Evolutionary conservation across 768 basidiomycete genomes (phyloP), one percentile per base, ranked within the genome.

Genomic region (Psilocybe cubensis): DNA sequence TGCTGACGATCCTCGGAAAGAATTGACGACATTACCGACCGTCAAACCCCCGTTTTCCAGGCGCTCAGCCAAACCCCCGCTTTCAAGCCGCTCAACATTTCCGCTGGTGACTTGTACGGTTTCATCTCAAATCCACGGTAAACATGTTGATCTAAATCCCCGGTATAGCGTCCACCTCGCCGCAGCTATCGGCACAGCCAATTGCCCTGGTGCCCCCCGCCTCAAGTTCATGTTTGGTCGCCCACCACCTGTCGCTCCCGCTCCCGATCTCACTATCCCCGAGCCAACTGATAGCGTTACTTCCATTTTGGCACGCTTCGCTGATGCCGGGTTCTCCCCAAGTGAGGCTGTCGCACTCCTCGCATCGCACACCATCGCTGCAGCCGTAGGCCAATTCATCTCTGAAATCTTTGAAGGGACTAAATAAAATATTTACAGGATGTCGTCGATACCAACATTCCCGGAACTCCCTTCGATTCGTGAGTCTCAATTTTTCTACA

Each of bases 121-220:
- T 44, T 5, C 11, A n/a, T 27, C 11, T n/a, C 12, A 12, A 14
- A 23, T 31, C 23, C 4, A 48, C 3, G 41, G 27, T n/a, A 6
- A 17, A 20, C 33, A 17, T 35, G 21, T 17, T 17, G 7, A n/a
- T 38, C 33, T 50, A 21, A 3, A 25, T 17, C 27, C n/a, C 11
- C 28, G 4, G 20, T 21, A 5, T 7, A 68, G 67, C 31, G 57
- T 68, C 20, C 67, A 68, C 41, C 61, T 68, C 14, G 67, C 67
- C 28, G 65, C 60, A 12, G 67, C 67, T 8, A 69, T 74, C 47
- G 69, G 69, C 21, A 62, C 66, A 43, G 63, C 67, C 54, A 76
- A 76, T 65, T 76, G 75, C 59, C 72, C 73, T 3, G 75, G 75
- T 56, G 73, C 73, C 14, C 74, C 74, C 4, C 63, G 60, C 14